A percentile compares a stretch with the other conserved stretches of the same genome.
These are phyloP conservation scores for Physaria fendleri DNA, from an alignment of 345 rosid genomes.

Conservation along the genomic window DNA sequence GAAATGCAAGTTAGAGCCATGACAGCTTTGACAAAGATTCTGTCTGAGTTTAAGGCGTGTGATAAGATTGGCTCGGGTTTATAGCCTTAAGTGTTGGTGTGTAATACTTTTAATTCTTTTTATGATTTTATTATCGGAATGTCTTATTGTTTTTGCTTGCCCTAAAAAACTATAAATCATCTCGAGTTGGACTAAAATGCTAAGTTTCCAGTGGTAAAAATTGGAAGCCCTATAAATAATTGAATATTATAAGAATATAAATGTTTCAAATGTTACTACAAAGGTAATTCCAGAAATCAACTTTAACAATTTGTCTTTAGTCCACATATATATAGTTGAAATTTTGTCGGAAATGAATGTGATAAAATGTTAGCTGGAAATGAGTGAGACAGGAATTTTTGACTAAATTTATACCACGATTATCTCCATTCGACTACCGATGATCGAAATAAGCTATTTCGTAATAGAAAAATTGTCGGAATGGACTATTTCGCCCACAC, in stretches of 20 bases:
- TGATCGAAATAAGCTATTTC: too few species aligned
- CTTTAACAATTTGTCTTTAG: neutral
- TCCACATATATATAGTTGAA: too few species aligned
- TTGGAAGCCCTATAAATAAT: neutral
- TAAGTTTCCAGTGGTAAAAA: neutral
- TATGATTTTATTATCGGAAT: constrained; percentile 3
- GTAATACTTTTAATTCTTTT: constrained; percentile 7
- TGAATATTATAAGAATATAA: neutral
- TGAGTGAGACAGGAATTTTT: too few species aligned
- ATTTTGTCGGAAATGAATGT: too few species aligned
- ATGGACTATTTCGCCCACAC: too few species aligned
- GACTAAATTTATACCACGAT: too few species aligned
- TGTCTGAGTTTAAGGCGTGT: constrained; percentile 20
- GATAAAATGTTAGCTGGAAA: too few species aligned
- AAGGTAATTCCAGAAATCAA: neutral
- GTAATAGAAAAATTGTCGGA: too few species aligned
- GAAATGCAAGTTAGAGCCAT: constrained; percentile 98
- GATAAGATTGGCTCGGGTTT: constrained; percentile 14
- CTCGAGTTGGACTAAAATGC: constrained; percentile 5
- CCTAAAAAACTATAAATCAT: neutral
- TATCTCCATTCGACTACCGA: too few species aligned
- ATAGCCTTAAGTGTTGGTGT: constrained; percentile 21
- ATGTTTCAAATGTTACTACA: neutral
- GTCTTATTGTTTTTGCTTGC: constrained; percentile 14
- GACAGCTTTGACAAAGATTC: constrained; percentile 54